A percentile compares a stretch with the other conserved stretches of the same genome.
These are phyloP conservation scores for Mucor plumbeus DNA, from an alignment of 371 early-diverging fungal species.

Conservation along the genomic window DNA sequence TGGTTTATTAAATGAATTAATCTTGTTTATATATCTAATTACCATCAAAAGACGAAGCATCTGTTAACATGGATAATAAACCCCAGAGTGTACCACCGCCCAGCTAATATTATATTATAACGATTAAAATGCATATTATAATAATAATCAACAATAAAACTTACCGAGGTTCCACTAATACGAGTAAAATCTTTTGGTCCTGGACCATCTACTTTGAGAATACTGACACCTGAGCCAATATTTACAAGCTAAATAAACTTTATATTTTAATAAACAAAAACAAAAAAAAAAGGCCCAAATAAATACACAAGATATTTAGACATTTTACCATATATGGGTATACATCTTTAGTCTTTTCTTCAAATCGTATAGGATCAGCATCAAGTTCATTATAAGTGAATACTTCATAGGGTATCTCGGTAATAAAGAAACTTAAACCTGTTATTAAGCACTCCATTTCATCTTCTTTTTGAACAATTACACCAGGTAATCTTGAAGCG, in stretches of 20 bases:
- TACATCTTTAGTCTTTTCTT: conserved; percentile 67
- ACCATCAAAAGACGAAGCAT: conserved; percentile 85
- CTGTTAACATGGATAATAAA: conserved; percentile 83
- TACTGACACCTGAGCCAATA: conserved; percentile 90
- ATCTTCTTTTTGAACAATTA: conserved; percentile 79
- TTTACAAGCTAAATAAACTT: conserved; percentile 71
- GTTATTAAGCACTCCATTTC: conserved; percentile 87
- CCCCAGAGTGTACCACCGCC: conserved; percentile 99
- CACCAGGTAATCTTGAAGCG: conserved; percentile 48
- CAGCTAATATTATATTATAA: conserved; percentile 45
- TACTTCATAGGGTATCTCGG: conserved; percentile 92
- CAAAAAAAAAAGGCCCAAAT: no score
- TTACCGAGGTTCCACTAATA: conserved; percentile 91
- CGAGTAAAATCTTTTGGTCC: conserved; percentile 76
- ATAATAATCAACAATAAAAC: conserved; percentile 6
- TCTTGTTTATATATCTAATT: conserved; percentile 5
- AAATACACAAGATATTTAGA: conserved; percentile 1
- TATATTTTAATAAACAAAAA: background rate
- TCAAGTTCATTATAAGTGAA: conserved; percentile 81
- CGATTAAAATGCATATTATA: no score
- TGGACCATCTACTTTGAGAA: conserved; percentile 78
- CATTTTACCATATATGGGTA: conserved; percentile 78
- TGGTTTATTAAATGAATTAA: background rate
- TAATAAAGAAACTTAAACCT: conserved; percentile 90
- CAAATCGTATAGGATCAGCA: conserved; percentile 83